These are phyloP conservation scores for Wickerhamiella parazyma DNA, from an alignment of 805 yeast genomes.

Conservation along the genomic window DNA sequence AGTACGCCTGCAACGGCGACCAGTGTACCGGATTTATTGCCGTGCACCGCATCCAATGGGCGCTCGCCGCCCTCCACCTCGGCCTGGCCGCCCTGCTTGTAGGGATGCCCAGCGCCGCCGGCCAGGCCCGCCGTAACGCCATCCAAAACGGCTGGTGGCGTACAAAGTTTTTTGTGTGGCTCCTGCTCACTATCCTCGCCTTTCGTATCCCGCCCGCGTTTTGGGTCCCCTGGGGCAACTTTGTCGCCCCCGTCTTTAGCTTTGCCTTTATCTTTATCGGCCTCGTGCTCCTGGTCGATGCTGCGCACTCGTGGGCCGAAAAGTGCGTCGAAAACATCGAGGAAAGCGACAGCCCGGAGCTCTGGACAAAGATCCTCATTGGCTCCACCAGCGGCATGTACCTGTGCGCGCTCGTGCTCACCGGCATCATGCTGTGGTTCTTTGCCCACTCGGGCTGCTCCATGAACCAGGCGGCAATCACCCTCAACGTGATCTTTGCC, in stretches of 20 bases:
- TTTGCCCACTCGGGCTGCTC: conserved; percentile 73
- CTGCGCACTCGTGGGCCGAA: conserved; percentile 98
- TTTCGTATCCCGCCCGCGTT: conserved; percentile 79
- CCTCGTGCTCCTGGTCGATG: conserved; percentile 77
- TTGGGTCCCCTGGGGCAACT: conserved; percentile 81
- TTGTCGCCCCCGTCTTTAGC: conserved; percentile 72
- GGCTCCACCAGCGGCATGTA: conserved; percentile 87
- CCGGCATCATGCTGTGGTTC: conserved; percentile 64
- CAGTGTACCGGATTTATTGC: conserved; percentile 87
- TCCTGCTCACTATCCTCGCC: conserved; percentile 41
- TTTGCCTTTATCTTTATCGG: conserved; percentile 82
- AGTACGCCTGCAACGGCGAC: conserved; percentile 62
- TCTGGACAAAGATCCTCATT: conserved; percentile 71
- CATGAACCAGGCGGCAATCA: conserved; percentile 79
- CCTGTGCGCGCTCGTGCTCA: conserved; percentile 53
- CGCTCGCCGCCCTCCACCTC: conserved; percentile 69
- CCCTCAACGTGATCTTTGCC: conserved; percentile 56
- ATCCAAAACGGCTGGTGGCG: conserved; percentile 93
- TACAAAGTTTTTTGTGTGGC: conserved; percentile 50
- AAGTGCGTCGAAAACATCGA: conserved; percentile 85
- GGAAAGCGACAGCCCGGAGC: conserved; percentile 38
- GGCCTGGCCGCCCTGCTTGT: conserved; percentile 50
- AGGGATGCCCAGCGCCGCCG: conserved; percentile 37
- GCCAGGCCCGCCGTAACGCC: conserved; percentile 61
- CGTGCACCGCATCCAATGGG: conserved; percentile 83